Conservation (phyloP, 352 stramenopile genomes). For the Lagenidium giganteum region DNA sequence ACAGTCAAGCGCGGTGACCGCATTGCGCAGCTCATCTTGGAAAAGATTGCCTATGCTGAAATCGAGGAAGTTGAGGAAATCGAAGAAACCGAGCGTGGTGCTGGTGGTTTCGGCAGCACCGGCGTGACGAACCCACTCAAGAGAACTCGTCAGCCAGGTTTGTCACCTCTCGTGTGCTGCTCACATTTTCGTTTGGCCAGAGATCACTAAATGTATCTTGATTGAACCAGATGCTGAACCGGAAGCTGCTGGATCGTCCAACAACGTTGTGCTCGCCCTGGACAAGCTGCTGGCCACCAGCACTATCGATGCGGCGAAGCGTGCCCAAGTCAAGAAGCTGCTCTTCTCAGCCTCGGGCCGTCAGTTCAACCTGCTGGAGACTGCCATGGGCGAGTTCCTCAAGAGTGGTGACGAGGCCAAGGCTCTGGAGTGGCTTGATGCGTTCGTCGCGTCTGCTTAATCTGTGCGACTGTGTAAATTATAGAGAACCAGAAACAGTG, state of each 20-base stretch:
- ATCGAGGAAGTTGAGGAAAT: slow-evolving; percentile 93
- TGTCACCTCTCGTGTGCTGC: neutral
- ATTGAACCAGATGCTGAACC: slow-evolving; percentile 4
- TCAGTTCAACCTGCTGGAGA: slow-evolving; percentile 51
- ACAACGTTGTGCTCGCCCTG: slow-evolving; percentile 31
- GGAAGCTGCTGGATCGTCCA: slow-evolving; percentile 1
- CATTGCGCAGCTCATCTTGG: slow-evolving; percentile 98
- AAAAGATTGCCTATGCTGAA: slow-evolving; percentile 90
- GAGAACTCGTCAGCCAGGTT: slow-evolving; percentile 32
- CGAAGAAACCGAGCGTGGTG: slow-evolving; percentile 92
- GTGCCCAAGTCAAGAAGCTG: slow-evolving; percentile 44
- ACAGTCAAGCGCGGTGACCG: slow-evolving; percentile 92
- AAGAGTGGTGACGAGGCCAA: slow-evolving; percentile 29
- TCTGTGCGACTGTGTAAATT: too few species aligned
- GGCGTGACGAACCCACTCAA: slow-evolving; percentile 72
- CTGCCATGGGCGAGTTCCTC: slow-evolving; percentile 39
- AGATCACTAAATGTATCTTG: too few species aligned
- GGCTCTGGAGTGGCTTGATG: slow-evolving; percentile 65
- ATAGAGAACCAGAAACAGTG: too few species aligned
- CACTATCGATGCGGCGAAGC: slow-evolving; percentile 45
- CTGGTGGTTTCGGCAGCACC: slow-evolving; percentile 95
- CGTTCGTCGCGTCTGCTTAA: slow-evolving; percentile 43
- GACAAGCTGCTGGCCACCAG: slow-evolving; percentile 43
- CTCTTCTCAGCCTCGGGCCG: slow-evolving; percentile 44
- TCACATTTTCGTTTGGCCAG: neutral